Base-by-base conservation (phyloP, 2,329 filamentous ascomycete species). In the Diaporthe citrichinensis region DNA sequence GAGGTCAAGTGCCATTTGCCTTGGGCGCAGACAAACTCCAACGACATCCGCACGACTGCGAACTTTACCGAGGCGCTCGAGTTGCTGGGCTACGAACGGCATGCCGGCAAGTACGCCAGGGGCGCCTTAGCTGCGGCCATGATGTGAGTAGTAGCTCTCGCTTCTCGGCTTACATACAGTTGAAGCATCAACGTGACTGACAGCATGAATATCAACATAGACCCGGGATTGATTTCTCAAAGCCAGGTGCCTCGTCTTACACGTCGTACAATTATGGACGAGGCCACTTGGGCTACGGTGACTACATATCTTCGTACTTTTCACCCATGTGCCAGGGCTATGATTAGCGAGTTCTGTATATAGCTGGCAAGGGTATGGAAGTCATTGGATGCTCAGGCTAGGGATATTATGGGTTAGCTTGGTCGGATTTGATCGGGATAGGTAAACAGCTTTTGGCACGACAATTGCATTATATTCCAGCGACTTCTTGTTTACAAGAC, bases 251-350 rank as follows among this genome's bases (percentile, higher is more conserved):
- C 28, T 53, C 74, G 12, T 74, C 74, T 12, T 76, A 76, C 28
- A 59, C 71, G 17, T 53, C 74, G 10, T 76, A 76, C 72, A 74
- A 74, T 12, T 76, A 74, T 25, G 73, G 65, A 53, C 31, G 65
- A 41, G 65, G 65, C 23, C 65, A 68, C 14, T 28, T 68, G 31
- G 49, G 69, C 9, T 74, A 76, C 12, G 74, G 74, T 15, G 74
- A 69, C 65, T 76, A 76, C 36, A 76, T 74, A 14, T 76, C 74
- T 28, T 74, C 72, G 7, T 76, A 76, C 46, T 76, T 76, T 31
- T 76, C 74, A 17, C 74, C 74, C 1, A 68, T 68, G 65, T 68
- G 65, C 10, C 65, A 68, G 4, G 65, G 65, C 9, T 68, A 68
- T 23, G 17, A 12, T 1, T 39, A 68, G 31, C 7, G 12, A 68